Base-by-base conservation (phyloP, 1,139 yeast species). In the Yamadazyma epiphylla region DNA sequence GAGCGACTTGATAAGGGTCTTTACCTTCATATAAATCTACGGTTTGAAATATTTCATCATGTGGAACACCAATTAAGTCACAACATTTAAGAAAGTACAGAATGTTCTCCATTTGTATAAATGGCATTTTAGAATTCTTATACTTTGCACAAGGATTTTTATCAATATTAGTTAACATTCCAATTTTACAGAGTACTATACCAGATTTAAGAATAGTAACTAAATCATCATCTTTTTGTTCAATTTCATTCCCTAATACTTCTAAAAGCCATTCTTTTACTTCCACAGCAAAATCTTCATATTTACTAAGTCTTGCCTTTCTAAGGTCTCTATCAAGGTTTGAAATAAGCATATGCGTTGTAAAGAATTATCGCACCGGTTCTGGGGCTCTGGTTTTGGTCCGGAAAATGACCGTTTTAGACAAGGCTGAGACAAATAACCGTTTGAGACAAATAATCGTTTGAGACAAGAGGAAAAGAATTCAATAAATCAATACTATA, bases 41-140 rank as follows among this genome's bases (percentile, higher is more conserved):
- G 0, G 95, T 86, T 44, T 83, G 91, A 50, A 87, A 87, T 28
- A 83, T 60, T 50, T 87, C 96, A 49, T 85, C 89, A 40, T 83
- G 86, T 4, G 91, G 87, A 3, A 87, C 79, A 2, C 94, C 91
- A 26, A 80, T 60, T 3, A 48, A 30, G 38, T 76, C 70, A 32
- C 86, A 77, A 29, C 80, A 74, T 11, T 64, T 56, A 21, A 87
- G 59, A 48, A 86, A 87, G 39, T 77, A 73, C 25, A 87, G 78
- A 24, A 87, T 85, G 47, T 86, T 86, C 50, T 87, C 95, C 95
- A 86, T 86, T 58, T 81, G 87, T 8, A 85, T 78, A 55, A 87
- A 87, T 3, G 95, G 91, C 82, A 85, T 79, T 30, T 63, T 64
- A n/a, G 88, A 76, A 28, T 64, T 65, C 49, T 81, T 84, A 53